Conservation (phyloP, 78 protist species). For the Parvularia atlantis region DNA sequence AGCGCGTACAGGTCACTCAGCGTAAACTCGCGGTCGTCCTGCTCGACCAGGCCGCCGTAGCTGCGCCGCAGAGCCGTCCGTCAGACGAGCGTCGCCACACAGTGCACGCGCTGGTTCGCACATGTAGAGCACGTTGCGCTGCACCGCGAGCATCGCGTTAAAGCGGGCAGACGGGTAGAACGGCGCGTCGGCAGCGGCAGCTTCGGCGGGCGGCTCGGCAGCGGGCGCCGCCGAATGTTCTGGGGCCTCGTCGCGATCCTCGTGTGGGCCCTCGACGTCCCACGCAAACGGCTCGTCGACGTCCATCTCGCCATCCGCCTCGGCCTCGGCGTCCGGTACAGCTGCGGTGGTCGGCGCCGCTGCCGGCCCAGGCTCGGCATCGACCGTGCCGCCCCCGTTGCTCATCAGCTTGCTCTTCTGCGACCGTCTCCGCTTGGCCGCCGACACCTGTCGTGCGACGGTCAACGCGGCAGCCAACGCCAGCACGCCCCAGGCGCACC, state of each 20-base stretch:
- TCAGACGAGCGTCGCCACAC: no score
- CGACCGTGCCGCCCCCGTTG: no score
- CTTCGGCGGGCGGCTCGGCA: background rate
- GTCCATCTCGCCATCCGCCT: background rate
- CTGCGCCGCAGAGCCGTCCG: no score
- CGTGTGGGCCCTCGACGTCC: background rate
- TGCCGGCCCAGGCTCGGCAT: no score
- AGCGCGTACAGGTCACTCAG: constrained; percentile 9
- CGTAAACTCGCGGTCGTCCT: constrained; percentile 9
- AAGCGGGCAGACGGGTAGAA: background rate
- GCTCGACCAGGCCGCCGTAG: constrained; percentile 23
- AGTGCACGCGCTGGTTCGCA: no score
- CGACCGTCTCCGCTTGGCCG: no score
- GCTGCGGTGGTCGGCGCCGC: background rate
- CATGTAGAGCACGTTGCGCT: background rate
- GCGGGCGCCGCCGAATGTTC: no score
- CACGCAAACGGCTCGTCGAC: background rate
- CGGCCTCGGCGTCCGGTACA: background rate
- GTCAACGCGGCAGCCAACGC: no score
- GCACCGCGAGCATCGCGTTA: background rate
- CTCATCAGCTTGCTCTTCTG: no score
- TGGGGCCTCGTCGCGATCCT: constrained; percentile 4
- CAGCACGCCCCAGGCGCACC: no score
- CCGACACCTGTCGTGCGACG: no score
- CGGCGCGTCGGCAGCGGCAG: background rate